Conservation (phyloP, 176 grass and related monocot species). For the Triticum timopheevii region DNA sequence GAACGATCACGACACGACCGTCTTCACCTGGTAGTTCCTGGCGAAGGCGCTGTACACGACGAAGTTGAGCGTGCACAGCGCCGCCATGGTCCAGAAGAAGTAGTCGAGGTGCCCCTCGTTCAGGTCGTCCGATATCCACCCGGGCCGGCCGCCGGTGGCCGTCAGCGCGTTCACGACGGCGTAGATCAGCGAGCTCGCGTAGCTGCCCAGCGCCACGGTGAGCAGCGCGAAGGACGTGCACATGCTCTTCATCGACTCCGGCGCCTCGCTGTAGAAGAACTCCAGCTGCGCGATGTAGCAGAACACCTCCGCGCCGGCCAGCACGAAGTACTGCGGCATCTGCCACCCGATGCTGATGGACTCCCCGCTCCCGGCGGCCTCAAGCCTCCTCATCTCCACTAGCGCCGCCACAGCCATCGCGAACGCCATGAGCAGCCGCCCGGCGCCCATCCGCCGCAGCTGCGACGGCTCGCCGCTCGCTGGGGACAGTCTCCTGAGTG, state of each 20-base stretch:
- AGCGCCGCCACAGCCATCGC: constrained; percentile 56
- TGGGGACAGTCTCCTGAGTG: constrained; percentile 8
- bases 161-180: constrained; percentile 40
- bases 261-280: constrained; percentile 80
- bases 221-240: constrained; percentile 64
- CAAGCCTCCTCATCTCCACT: constrained; percentile 50
- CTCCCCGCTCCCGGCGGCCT: constrained; percentile 14
- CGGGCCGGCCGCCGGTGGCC: constrained; percentile 14
- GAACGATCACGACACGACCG: constrained; percentile 33
- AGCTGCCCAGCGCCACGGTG: constrained; percentile 65
- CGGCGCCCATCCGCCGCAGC: constrained; percentile 64
- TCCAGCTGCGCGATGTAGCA: constrained; percentile 70
- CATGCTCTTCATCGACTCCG: constrained; percentile 75
- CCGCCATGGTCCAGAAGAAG: constrained; percentile 57
- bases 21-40: constrained; percentile 79
- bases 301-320: constrained; percentile 60
- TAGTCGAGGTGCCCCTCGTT: constrained; percentile 66
- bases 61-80: constrained; percentile 52
- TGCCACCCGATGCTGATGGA: constrained; percentile 62
- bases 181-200: constrained; percentile 66
- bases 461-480: constrained; percentile 42
- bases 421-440: constrained; percentile 53
- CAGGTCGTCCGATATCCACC: constrained; percentile 71
- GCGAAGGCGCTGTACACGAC: constrained; percentile 55
- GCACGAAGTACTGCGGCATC: constrained; percentile 66